Base-by-base conservation (phyloP, 1,284 basidiomycete genomes). In the Phylloporus gajari region DNA sequence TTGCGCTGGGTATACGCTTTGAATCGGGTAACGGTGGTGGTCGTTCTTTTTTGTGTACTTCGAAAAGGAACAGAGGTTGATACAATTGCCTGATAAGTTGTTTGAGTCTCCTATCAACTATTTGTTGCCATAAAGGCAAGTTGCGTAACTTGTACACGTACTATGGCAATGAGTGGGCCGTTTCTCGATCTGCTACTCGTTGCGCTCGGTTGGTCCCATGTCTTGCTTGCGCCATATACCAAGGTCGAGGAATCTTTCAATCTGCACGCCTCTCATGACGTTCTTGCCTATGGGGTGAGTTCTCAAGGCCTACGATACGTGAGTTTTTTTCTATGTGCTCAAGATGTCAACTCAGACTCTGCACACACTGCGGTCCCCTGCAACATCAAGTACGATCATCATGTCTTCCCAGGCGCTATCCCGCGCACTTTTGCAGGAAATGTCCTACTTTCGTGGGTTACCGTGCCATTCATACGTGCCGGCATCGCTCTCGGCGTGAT, bases 161-260 rank as follows among this genome's bases (percentile, higher is more conserved):
- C 56, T 30, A 32, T 58, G 46, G 46, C 46, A 25, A 48, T 48
- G 46, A 25, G 21, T 48, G 46, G 23, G 23, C 27, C 84, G 17
- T 76, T 78, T 7, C 80, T 89, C n/a, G 92, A 94, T 79, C 75
- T 87, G 53, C 77, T 92, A 7, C 82, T 95, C 11, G 81, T 94
- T 58, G 75, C 83, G 1, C 86, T 90, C 38, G 86, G 88, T 60
- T 91, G 90, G 85, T 73, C 82, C 2, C 93, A 97, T 77, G 92
- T 97, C 68, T 75, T 94, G 9, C 83, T 95, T 9, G 89, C 94
- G 5, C 97, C 97, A 0, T 97, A 94, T 81, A 95, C 95, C 5
- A 99, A 99, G 84, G 97, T 99, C 56, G 98, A 99, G 83, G 97
- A 99, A 85, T 95, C 94, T 80, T 98, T 99, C 87, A 97, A 94